Percentiles rank a stretch among this genome's conserved stretches.
These are phyloP conservation scores for Auriscalpium microsporum DNA, from an alignment of 768 basidiomycete species.

Conservation along the genomic window DNA sequence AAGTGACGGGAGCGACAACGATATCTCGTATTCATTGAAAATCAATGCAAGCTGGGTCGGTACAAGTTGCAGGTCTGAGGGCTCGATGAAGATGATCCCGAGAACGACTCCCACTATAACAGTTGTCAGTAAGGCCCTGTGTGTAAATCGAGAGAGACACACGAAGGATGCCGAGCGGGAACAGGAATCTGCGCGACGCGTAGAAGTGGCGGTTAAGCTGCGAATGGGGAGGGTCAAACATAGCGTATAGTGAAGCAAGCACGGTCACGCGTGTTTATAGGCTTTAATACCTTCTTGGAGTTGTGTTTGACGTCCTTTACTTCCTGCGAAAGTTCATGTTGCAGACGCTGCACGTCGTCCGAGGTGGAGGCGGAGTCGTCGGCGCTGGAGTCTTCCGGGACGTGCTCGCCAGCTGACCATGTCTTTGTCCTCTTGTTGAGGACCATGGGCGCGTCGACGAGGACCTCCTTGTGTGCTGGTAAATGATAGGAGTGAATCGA, in stretches of 20 bases:
- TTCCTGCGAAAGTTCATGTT: slow-evolving; percentile 18
- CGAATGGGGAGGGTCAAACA: neutral
- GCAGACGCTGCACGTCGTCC: slow-evolving; percentile 15
- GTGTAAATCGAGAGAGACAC: slow-evolving; percentile 21
- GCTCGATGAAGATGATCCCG: slow-evolving; percentile 59
- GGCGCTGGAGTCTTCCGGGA: slow-evolving; percentile 10
- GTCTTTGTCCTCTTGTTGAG: slow-evolving; percentile 26
- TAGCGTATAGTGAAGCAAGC: no score
- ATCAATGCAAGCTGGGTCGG: slow-evolving; percentile 59
- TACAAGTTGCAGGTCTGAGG: slow-evolving; percentile 56
- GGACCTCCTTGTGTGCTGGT: no score
- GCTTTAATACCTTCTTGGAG: slow-evolving; percentile 19
- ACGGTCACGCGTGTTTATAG: slow-evolving; percentile 12
- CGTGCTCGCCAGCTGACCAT: slow-evolving; percentile 18
- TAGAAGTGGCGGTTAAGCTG: slow-evolving; percentile 9
- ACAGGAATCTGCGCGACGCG: slow-evolving; percentile 47
- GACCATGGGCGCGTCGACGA: slow-evolving; percentile 19
- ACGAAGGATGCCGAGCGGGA: slow-evolving; percentile 62
- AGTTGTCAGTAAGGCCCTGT: neutral
- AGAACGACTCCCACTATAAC: slow-evolving; percentile 54
- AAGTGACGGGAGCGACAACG: slow-evolving; percentile 53
- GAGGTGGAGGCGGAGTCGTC: neutral
- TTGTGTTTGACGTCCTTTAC: slow-evolving; percentile 20
- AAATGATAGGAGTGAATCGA: no score
- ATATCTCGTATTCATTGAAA: slow-evolving; percentile 64